A percentile compares a stretch with the other conserved stretches of the same genome.
phyloP scores from a whole-genome alignment of 371 early-diverging fungal genomes.

The Mortierella sp. region DNA sequence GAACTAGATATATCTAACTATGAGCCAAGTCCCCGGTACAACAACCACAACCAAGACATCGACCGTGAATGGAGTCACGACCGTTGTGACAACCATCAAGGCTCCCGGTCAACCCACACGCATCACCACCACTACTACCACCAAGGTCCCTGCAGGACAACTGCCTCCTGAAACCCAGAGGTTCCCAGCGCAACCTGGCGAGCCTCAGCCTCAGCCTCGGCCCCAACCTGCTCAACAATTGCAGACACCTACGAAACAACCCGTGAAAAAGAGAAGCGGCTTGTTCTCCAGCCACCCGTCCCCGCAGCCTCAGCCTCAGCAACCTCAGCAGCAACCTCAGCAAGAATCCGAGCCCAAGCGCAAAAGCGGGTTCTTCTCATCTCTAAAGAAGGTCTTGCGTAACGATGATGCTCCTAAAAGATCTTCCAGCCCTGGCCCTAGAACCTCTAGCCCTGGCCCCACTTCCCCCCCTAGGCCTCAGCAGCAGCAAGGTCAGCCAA shows the following conservation, averaged over 20 bases:
- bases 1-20: conserved; percentile 8
- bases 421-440: neutral
- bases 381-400: conserved; percentile 29
- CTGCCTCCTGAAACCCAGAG: conserved; percentile 12
- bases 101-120: conserved; percentile 50
- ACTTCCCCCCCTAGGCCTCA: neutral
- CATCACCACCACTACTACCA: conserved; percentile 41
- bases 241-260: neutral
- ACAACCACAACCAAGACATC: conserved; percentile 49
- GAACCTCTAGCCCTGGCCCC: neutral
- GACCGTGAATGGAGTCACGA: conserved; percentile 48
- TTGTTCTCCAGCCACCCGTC: neutral
- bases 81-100: conserved; percentile 41
- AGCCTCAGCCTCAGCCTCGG: conserved; percentile 43
- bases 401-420: conserved; percentile 19
- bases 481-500: conserved; percentile 6
- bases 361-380: conserved; percentile 34
- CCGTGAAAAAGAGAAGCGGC: neutral
- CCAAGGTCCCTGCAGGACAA: conserved; percentile 30
- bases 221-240: conserved; percentile 9
- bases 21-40: conserved; percentile 46
- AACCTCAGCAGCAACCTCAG: conserved; percentile 4
- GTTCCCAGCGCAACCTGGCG: conserved; percentile 9
- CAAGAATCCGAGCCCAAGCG: conserved; percentile 11
- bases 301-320: neutral